Base-by-base conservation (phyloP, 768 basidiomycete species). In the Peribolospora baueri region DNA sequence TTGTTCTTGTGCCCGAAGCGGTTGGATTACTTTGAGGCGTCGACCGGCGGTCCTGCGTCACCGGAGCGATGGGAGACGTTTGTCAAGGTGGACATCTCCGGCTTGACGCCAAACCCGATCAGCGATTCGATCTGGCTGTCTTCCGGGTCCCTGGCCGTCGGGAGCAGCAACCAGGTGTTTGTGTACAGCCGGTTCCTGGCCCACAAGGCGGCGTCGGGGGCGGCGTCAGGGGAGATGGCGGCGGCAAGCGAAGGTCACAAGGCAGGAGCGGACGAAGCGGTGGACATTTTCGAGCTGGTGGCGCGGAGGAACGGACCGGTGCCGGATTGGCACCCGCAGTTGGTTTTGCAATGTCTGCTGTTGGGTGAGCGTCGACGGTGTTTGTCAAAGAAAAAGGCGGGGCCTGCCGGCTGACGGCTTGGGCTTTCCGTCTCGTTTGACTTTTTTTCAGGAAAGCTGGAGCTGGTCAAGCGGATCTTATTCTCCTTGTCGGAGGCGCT, bases 1-100 rank as follows among this genome's bases (percentile, higher is more conserved):
- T 79, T 87, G 54, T 68, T 95, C n/a, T 70, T 91, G n/a, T 88
- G 82, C 62, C 84, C 88, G 62, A 84, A 88, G 66, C 75, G 88
- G 36, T 82, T 85, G 77, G 84, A 82, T 4, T 91, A 95, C 67
- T 85, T 86, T 46, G 82, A 83, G 59, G 75, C 79, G 54, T 77
- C 77, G 46, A 78, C 82, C 36, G 80, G 80, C 7, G 88, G 88
- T 86, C 73, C 74, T 4, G 69, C 78, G 50, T 79, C 81, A 61
- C 75, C 74, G 63, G 76, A 68, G 47, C 40, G 41, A 53, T 54
- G 57, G 58, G 63, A 61, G 4, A 60, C 66, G 0, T 62, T 68
- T 52, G 10, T 66, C 6, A 63, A 59, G 4, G 74, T 91, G 48
- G 80, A 84, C 49, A 71, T 87, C 46, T 71, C 74, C 59, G 25